Conservation (phyloP, 108 stramenopile species). For the Cyclostephanos invisitatus region DNA sequence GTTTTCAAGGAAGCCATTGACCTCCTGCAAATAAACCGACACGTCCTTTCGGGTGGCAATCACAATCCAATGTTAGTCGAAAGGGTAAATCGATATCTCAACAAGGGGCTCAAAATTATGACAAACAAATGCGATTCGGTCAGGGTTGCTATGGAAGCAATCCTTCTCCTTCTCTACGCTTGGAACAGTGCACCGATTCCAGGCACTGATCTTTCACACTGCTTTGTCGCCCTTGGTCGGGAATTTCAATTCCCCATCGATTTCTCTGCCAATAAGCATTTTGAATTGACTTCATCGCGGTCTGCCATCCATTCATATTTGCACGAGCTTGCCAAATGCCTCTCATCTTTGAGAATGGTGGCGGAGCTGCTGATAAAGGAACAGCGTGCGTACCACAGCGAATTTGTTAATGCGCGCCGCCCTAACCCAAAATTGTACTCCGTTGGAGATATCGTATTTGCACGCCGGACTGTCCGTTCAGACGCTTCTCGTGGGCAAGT, state of each 20-base stretch:
- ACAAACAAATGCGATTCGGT: neutral
- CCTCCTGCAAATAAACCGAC: neutral
- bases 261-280: neutral
- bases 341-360: neutral
- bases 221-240: conserved; percentile 14
- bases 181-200: conserved; percentile 26
- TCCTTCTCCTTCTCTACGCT: conserved; percentile 17
- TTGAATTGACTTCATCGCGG: neutral
- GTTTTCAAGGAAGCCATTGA: neutral
- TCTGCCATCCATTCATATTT: neutral
- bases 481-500: neutral
- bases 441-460: neutral
- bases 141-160: neutral
- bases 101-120: conserved; percentile 5
- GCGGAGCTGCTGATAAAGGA: neutral
- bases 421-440: too few relatives aligned
- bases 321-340: neutral
- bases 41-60: conserved; percentile 4
- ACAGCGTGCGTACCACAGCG: neutral
- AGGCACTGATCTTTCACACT: conserved; percentile 17
- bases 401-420: neutral
- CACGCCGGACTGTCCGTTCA: neutral
- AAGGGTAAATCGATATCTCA: conserved; percentile 21
- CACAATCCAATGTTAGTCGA: conserved; percentile 2
- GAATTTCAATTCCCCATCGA: conserved; percentile 17